phyloP scores from a whole-genome alignment of 108 stramenopile species.

The Schizochytrium sp. region DNA sequence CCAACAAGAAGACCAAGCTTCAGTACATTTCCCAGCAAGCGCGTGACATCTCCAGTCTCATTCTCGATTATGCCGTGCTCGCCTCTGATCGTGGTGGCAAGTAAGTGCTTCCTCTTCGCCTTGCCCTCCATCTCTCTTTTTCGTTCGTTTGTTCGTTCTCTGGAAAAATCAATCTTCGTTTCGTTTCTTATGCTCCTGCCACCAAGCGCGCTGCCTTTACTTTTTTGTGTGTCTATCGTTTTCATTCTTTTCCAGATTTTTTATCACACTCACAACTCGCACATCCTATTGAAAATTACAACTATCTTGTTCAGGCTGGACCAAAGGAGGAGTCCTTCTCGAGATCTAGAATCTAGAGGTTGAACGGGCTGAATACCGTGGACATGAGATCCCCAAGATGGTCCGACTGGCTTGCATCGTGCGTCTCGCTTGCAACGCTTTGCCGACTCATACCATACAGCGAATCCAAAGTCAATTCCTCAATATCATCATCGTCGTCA shows the following conservation, averaged over 20 bases:
- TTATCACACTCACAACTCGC: too few species aligned
- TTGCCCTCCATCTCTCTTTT: not conserved
- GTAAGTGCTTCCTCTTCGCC: not conserved
- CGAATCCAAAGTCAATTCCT: not conserved
- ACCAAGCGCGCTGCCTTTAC: too few species aligned
- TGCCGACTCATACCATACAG: not conserved
- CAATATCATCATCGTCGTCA: conserved; percentile 21
- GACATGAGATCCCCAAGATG: not conserved
- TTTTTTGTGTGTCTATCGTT: too few species aligned
- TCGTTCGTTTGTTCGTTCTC: too few species aligned
- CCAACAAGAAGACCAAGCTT: conserved; percentile 43
- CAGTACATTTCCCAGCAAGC: conserved; percentile 43
- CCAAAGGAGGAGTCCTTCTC: too few species aligned
- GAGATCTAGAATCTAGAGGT: not conserved
- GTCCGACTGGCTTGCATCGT: not conserved
- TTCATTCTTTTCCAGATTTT: too few species aligned
- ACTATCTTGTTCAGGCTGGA: too few species aligned
- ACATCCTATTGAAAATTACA: too few species aligned
- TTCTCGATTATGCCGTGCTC: conserved; percentile 42
- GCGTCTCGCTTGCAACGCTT: not conserved
- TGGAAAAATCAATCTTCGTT: too few species aligned
- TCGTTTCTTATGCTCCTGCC: too few species aligned
- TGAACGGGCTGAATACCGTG: not conserved
- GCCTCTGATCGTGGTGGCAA: not conserved
- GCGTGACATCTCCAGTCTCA: conserved; percentile 51